Evolutionary conservation across 495 filamentous ascomycete genomes (phyloP).

Genomic region (Lentithecium fluviatile): DNA sequence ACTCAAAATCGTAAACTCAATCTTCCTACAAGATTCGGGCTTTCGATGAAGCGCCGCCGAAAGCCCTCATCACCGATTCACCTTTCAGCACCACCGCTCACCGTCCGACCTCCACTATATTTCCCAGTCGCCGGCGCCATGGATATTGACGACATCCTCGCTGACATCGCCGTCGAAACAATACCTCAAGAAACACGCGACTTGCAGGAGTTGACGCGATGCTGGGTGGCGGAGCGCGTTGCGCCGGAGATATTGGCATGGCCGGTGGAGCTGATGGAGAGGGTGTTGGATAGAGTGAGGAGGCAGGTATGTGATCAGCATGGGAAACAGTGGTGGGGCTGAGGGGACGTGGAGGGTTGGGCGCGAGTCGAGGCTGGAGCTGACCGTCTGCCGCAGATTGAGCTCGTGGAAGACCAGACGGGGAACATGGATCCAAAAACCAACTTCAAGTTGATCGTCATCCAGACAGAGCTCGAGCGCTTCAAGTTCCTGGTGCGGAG

Average conservation of each 20-base stretch:
- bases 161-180: constrained; percentile 25
- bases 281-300: constrained; percentile 72
- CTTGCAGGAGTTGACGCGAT: constrained; percentile 83
- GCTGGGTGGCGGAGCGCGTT: constrained; percentile 88
- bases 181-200: constrained; percentile 48
- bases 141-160: constrained; percentile 39
- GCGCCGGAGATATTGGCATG: constrained; percentile 79
- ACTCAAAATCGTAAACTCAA: background rate
- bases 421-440: constrained; percentile 79
- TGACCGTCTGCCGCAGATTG: constrained; percentile 40
- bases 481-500: constrained; percentile 87
- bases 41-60: constrained; percentile 26
- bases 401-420: constrained; percentile 48
- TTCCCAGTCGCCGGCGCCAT: constrained; percentile 19
- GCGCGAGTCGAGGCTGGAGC: background rate
- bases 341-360: background rate
- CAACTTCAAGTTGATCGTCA: constrained; percentile 88
- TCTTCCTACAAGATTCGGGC: background rate
- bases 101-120: too few species aligned
- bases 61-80: background rate
- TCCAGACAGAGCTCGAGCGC: constrained; percentile 93
- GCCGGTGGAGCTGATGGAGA: constrained; percentile 66
- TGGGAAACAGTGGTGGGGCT: background rate
- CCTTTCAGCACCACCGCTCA: too few species aligned
- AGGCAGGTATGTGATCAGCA: constrained; percentile 53